Evolutionary conservation across 768 basidiomycete genomes (phyloP).

Genomic region (Calocybe indica): DNA sequence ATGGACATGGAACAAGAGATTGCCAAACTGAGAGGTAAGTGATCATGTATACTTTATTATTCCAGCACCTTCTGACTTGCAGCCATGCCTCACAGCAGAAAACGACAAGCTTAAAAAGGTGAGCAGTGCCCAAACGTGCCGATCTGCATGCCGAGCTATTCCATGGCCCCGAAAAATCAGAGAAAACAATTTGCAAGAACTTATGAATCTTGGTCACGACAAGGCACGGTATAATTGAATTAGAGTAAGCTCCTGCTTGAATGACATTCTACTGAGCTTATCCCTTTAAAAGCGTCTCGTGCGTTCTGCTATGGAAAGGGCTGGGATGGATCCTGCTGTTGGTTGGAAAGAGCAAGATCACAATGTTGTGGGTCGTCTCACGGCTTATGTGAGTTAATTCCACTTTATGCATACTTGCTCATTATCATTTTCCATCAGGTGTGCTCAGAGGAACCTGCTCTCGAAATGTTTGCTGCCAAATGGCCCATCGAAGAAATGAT

Average conservation of each 20-base stretch:
- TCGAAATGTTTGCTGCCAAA: neutral
- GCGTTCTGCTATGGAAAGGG: neutral
- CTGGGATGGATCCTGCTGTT: no score
- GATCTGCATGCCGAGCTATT: neutral
- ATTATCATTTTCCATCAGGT: neutral
- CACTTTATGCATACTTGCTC: neutral
- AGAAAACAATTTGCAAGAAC: neutral
- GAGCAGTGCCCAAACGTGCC: no score
- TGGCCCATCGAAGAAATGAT: no score
- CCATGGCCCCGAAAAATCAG: neutral
- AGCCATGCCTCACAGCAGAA: no score
- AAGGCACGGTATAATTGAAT: neutral
- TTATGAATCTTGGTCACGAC: neutral
- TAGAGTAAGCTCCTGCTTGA: neutral
- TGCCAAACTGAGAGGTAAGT: no score
- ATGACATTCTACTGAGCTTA: neutral
- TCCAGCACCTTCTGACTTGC: no score
- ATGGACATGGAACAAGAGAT: no score
- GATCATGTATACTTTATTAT: no score
- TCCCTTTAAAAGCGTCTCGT: neutral
- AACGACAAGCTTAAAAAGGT: neutral
- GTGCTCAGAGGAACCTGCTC: neutral
- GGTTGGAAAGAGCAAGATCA: neutral
- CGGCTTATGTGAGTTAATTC: neutral
- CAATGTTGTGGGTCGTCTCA: neutral